Percentiles rank a stretch among this genome's conserved stretches.
Conservation (phyloP, 495 filamentous ascomycete genomes). For the Thermothielavioides terrestris region DNA sequence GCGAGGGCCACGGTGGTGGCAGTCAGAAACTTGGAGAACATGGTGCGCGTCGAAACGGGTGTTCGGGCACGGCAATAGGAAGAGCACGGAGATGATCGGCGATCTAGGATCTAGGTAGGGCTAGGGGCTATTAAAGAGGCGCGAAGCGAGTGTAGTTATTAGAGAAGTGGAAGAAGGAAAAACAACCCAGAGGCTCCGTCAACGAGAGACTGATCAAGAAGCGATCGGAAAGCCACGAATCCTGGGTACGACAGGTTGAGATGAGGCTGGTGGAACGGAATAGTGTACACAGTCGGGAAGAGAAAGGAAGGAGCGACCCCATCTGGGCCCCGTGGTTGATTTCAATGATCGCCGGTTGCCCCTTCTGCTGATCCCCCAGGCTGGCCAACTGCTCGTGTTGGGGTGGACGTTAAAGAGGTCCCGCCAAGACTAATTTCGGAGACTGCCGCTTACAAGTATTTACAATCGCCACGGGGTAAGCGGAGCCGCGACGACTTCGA, state of each 20-base stretch:
- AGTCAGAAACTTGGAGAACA: slow-evolving; percentile 39
- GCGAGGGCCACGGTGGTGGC: slow-evolving; percentile 35
- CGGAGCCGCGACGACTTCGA: too few relatives aligned
- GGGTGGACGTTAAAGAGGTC: too few relatives aligned
- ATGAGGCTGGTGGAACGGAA: too few relatives aligned
- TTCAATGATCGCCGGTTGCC: slow-evolving; percentile 7
- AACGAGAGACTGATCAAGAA: slow-evolving; percentile 13
- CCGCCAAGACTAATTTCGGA: too few relatives aligned
- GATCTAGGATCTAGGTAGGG: too few relatives aligned
- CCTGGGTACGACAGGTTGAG: slow-evolving; percentile 2
- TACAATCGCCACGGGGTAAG: too few relatives aligned
- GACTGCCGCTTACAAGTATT: too few relatives aligned
- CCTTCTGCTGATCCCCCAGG: background rate
- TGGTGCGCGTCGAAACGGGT: slow-evolving; percentile 5
- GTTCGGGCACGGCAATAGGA: background rate
- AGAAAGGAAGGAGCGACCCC: background rate
- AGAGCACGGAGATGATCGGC: too few relatives aligned
- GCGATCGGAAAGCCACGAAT: slow-evolving; percentile 10
- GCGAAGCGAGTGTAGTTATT: slow-evolving; percentile 11
- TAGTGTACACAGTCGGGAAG: too few relatives aligned
- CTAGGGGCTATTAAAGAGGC: background rate
- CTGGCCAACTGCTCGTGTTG: slow-evolving; percentile 11
- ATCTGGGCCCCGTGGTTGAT: slow-evolving; percentile 2
- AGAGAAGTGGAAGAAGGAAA: background rate
- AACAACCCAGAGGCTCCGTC: background rate